Evolutionary conservation across 208 protist genomes (phyloP).

Genomic region (Acanthamoeba triangularis): DNA sequence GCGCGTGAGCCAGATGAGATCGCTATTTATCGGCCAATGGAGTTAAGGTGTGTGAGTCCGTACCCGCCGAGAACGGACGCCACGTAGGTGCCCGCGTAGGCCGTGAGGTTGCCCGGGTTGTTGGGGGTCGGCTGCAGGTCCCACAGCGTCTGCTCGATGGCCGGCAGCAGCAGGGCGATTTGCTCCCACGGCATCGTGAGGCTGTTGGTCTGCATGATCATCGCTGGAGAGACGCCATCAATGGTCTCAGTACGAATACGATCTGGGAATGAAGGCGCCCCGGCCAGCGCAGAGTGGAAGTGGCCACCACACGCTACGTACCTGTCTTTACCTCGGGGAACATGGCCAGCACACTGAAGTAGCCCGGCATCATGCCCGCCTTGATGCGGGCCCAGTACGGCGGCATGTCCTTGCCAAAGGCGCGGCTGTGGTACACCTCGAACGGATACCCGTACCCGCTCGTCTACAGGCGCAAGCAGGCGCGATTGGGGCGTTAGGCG

Average conservation of each 20-base stretch:
- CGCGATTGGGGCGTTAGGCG: too few relatives aligned
- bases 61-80: background rate
- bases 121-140: background rate
- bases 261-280: background rate
- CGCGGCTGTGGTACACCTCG: constrained; percentile 57
- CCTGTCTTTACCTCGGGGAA: constrained; percentile 41
- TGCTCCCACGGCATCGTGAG: background rate
- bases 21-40: background rate
- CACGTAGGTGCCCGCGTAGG: constrained; percentile 13
- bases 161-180: background rate
- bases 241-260: too few relatives aligned
- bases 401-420: background rate
- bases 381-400: constrained; percentile 1
- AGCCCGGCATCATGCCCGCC: constrained; percentile 41
- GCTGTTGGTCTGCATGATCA: background rate
- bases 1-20: too few relatives aligned
- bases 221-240: background rate
- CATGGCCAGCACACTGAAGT: background rate
- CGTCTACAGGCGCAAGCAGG: background rate
- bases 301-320: too few relatives aligned
- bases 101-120: constrained; percentile 22
- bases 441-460: background rate
- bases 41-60: background rate
- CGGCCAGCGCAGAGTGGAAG: too few relatives aligned
- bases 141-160: constrained; percentile 53